phyloP scores from a whole-genome alignment of 768 basidiomycete species.

The Tylopilus plumbeoviolaceoides region DNA sequence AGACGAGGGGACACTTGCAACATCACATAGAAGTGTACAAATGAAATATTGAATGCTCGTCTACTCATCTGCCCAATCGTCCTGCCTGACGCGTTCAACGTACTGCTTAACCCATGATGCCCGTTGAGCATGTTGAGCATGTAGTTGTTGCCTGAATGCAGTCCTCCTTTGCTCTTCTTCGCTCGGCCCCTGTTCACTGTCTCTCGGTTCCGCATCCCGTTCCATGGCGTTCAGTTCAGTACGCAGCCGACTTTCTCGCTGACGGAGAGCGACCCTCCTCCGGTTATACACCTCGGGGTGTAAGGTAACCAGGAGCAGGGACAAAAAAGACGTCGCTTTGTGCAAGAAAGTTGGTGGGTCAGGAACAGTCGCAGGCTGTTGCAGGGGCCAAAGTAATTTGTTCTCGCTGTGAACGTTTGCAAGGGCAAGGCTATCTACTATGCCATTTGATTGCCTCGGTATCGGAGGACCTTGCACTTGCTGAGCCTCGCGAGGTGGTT shows the following conservation, averaged over 20 bases:
- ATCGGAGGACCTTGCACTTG: constrained; percentile 27
- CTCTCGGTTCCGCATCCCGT: constrained; percentile 22
- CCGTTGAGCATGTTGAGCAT: constrained; percentile 46
- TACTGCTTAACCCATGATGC: constrained; percentile 63
- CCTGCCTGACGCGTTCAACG: constrained; percentile 56
- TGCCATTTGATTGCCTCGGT: constrained; percentile 29
- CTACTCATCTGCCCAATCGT: constrained; percentile 68
- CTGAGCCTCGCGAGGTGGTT: constrained; percentile 13
- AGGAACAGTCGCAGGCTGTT: constrained; percentile 12
- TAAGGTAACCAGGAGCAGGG: constrained; percentile 55
- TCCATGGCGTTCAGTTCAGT: constrained; percentile 53
- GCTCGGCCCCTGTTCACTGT: constrained; percentile 30
- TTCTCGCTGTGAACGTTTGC: constrained; percentile 58
- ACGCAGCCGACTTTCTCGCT: constrained; percentile 61
- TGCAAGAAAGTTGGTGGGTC: constrained; percentile 46
- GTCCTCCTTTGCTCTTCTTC: constrained; percentile 28
- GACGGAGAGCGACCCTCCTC: constrained; percentile 52
- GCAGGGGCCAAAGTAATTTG: constrained; percentile 38
- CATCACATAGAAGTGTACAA: background rate
- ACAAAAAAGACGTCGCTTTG: constrained; percentile 50
- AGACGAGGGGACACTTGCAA: background rate
- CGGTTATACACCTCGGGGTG: constrained; percentile 76
- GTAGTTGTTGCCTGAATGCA: constrained; percentile 39
- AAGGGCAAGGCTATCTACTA: constrained; percentile 52
- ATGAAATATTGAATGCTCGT: constrained; percentile 4